These are phyloP conservation scores for Trichoderma arundinaceum DNA, from an alignment of 2,329 filamentous ascomycete genomes.

Conservation along the genomic window DNA sequence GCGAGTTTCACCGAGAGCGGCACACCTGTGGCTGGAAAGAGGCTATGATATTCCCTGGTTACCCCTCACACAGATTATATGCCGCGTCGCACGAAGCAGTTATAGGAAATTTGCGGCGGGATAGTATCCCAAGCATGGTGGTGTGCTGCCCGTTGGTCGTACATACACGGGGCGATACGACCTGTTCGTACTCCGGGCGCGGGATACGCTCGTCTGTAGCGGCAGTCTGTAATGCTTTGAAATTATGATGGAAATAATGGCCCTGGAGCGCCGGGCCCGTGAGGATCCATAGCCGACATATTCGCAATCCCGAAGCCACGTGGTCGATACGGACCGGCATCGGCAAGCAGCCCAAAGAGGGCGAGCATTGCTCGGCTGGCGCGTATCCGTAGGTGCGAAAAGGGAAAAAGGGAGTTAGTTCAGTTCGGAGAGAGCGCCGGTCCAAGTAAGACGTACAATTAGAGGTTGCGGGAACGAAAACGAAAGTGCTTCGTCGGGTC, in stretches of 20 bases:
- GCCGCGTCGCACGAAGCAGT: constrained; percentile 14
- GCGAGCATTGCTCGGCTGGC: background rate
- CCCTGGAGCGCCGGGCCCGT: background rate
- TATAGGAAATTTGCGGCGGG: background rate
- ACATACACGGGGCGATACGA: background rate
- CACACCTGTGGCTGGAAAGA: background rate
- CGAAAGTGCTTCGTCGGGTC: constrained; percentile 2
- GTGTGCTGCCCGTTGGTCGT: background rate
- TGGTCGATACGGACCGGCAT: constrained; percentile 19
- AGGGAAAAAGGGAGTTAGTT: background rate
- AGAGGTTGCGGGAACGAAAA: background rate
- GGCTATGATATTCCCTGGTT: constrained; percentile 8
- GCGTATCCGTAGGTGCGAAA: background rate
- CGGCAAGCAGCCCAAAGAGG: background rate
- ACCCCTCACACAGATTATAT: constrained; percentile 11
- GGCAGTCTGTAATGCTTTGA: background rate
- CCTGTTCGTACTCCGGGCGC: background rate
- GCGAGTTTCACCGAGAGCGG: constrained; percentile 21
- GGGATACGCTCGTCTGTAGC: background rate
- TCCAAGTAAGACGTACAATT: background rate
- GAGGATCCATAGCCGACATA: background rate
- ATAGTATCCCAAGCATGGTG: background rate
- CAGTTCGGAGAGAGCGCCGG: background rate
- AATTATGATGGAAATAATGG: background rate
- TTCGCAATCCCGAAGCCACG: constrained; percentile 22